Conservation (phyloP, 1,139 yeast species). For the Meyerozyma athensensis region DNA sequence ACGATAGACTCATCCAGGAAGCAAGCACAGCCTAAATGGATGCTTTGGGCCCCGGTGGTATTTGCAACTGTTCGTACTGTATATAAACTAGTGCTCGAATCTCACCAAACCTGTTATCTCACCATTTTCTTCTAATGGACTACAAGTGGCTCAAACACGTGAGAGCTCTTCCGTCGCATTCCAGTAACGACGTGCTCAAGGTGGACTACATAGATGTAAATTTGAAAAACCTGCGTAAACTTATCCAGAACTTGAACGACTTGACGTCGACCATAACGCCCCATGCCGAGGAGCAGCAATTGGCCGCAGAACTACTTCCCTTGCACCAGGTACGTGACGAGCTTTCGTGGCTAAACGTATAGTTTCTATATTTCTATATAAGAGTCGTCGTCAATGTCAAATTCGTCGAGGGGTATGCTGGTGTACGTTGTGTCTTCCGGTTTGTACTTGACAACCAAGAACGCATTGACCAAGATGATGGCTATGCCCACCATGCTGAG, state of each 20-base stretch:
- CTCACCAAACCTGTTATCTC: no score
- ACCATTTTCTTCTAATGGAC: no score
- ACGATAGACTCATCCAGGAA: conserved; percentile 24
- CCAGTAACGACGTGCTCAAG: conserved; percentile 35
- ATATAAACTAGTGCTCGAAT: no score
- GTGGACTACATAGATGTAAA: conserved; percentile 43
- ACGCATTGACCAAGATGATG: conserved; percentile 64
- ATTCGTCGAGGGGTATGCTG: conserved; percentile 5
- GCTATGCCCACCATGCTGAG: conserved; percentile 67
- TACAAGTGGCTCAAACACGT: conserved; percentile 30
- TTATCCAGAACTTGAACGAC: conserved; percentile 29
- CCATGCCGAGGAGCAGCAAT: not conserved
- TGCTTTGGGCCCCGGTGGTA: no score
- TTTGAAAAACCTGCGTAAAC: conserved; percentile 38
- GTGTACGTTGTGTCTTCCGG: conserved; percentile 21
- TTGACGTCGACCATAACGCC: conserved; percentile 18
- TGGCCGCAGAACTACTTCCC: not conserved
- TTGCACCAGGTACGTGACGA: conserved; percentile 2
- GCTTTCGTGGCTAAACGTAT: not conserved
- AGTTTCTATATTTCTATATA: no score
- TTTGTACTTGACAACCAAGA: conserved; percentile 51
- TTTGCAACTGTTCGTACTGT: no score
- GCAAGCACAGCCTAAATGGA: no score
- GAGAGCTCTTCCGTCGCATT: conserved; percentile 38
- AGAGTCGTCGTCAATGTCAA: conserved; percentile 1